These are phyloP conservation scores for Priceomyces melissophilus DNA, from an alignment of 805 yeast species.

Conservation along the genomic window DNA sequence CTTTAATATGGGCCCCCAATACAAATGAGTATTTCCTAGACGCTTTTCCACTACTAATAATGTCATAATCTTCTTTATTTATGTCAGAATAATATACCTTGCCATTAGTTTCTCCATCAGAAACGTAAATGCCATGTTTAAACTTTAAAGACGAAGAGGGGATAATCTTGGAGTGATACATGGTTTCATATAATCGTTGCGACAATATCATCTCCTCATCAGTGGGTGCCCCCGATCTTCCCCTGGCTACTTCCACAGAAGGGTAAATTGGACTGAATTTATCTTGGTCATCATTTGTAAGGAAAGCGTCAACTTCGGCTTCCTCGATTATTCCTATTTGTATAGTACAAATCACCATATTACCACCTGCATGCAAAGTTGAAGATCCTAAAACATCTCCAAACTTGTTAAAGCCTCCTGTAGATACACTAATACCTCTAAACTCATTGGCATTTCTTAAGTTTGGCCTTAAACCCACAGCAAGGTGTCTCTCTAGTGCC, in stretches of 20 bases:
- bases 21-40: conserved; percentile 37
- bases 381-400: conserved; percentile 58
- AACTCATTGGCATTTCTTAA: conserved; percentile 70
- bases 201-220: conserved; percentile 79
- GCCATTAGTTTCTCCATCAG: conserved; percentile 18
- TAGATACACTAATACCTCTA: conserved; percentile 48
- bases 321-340: conserved; percentile 65
- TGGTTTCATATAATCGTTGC: conserved; percentile 59
- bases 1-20: conserved; percentile 68
- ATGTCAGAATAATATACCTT: conserved; percentile 19
- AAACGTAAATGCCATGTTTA: conserved; percentile 18
- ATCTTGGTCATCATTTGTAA: conserved; percentile 18
- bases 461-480: conserved; percentile 73
- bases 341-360: conserved; percentile 68
- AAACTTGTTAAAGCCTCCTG: conserved; percentile 36
- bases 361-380: conserved; percentile 65
- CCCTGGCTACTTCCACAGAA: conserved; percentile 71
- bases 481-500: conserved; percentile 73
- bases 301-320: conserved; percentile 12
- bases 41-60: conserved; percentile 8
- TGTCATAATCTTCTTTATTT: conserved; percentile 12
- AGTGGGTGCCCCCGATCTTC: conserved; percentile 76
- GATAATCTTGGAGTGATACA: conserved; percentile 56
- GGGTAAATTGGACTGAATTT: conserved; percentile 54
- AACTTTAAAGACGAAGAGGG: conserved; percentile 27